Evolutionary conservation across 1,139 yeast species (phyloP).

Genomic region (Zygoascus sp.): DNA sequence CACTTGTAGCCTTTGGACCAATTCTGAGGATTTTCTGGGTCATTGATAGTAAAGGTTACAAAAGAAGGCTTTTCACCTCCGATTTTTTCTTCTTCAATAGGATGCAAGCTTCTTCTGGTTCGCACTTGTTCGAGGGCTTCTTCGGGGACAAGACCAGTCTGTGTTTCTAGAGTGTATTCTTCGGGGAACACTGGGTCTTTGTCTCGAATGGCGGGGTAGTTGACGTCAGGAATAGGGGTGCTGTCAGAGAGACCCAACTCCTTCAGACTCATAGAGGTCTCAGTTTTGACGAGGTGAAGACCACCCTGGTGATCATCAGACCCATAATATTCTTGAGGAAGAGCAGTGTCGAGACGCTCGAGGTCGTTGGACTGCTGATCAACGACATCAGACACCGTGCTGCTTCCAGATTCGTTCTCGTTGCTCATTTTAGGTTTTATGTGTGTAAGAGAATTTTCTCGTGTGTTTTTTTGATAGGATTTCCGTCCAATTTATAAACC

Average conservation of each 20-base stretch:
- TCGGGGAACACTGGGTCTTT: constrained; percentile 75
- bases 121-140: constrained; percentile 51
- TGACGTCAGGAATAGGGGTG: constrained; percentile 53
- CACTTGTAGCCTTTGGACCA: constrained; percentile 62
- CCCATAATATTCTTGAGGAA: constrained; percentile 31
- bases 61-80: constrained; percentile 36
- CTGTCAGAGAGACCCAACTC: constrained; percentile 55
- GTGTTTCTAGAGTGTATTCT: constrained; percentile 82
- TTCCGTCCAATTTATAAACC: too few relatives aligned
- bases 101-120: constrained; percentile 15
- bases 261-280: constrained; percentile 62
- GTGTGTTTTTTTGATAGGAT: too few relatives aligned
- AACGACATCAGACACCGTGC: not conserved
- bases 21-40: constrained; percentile 84
- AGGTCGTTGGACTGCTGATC: constrained; percentile 1
- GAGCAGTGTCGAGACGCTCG: constrained; percentile 5
- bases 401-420: not conserved
- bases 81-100: constrained; percentile 17
- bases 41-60: constrained; percentile 71
- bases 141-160: constrained; percentile 80
- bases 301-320: constrained; percentile 4
- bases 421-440: not conserved
- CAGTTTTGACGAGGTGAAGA: constrained; percentile 42
- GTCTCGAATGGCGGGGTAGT: constrained; percentile 44
- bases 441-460: not conserved